A percentile compares a stretch with the other conserved stretches of the same genome.
phyloP scores from a whole-genome alignment of 2,329 filamentous ascomycete species.

The Ampelomyces quisqualis region DNA sequence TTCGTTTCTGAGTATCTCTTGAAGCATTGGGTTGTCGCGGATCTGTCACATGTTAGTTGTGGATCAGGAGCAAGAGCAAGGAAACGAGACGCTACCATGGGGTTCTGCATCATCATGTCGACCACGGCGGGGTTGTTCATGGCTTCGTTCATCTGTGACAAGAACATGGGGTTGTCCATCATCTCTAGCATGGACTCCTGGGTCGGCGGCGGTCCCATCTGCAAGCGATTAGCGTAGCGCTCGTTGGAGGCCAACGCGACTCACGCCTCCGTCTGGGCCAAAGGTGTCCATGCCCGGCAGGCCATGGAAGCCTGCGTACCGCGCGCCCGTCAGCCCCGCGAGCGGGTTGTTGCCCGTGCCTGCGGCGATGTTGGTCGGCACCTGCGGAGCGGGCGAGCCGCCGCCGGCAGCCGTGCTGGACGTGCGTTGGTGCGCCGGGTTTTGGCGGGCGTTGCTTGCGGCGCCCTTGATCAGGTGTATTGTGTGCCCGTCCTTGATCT shows the following conservation, averaged over 20 bases:
- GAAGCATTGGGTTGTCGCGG: conserved; percentile 82
- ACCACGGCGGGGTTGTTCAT: conserved; percentile 93
- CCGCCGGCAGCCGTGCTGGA: conserved; percentile 34
- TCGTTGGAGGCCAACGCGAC: conserved; percentile 43
- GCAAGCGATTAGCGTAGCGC: conserved; percentile 19
- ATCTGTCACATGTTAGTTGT: conserved; percentile 51
- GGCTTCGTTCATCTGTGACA: conserved; percentile 87
- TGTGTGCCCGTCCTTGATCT: conserved; percentile 94
- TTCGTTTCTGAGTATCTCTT: conserved; percentile 84
- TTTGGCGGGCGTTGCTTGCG: conserved; percentile 73
- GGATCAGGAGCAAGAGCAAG: not conserved
- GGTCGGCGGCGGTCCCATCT: conserved; percentile 89
- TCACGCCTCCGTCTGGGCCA: conserved; percentile 88
- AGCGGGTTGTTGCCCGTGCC: conserved; percentile 82
- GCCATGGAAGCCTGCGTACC: conserved; percentile 89
- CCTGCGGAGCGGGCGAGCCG: conserved; percentile 58
- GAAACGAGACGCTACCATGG: conserved; percentile 53
- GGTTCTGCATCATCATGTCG: conserved; percentile 68
- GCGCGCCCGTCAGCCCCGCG: conserved; percentile 84
- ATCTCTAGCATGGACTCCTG: conserved; percentile 80
- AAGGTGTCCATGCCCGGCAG: conserved; percentile 87
- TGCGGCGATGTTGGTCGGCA: conserved; percentile 76
- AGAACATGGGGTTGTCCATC: conserved; percentile 84
- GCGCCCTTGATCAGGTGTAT: conserved; percentile 97
- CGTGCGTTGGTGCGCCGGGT: conserved; percentile 53